phyloP scores from a whole-genome alignment of 768 basidiomycete genomes.

The Suillus cothurnatus region DNA sequence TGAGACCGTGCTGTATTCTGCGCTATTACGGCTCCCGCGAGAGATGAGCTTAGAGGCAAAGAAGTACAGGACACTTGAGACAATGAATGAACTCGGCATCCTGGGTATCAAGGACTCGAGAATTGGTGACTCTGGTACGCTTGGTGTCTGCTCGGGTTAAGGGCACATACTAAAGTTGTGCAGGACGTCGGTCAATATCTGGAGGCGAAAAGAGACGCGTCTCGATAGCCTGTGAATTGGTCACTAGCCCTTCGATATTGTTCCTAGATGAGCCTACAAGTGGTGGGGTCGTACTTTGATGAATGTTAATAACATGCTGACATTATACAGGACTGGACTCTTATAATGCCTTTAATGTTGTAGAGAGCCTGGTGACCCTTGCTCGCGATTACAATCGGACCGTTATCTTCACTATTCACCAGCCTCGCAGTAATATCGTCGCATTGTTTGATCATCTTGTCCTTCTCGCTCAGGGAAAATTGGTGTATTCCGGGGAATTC shows the following conservation, averaged over 20 bases:
- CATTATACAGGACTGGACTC: constrained; percentile 75
- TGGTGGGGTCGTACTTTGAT: constrained; percentile 43
- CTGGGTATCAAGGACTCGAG: constrained; percentile 85
- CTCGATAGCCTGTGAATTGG: constrained; percentile 96
- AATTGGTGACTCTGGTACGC: constrained; percentile 81
- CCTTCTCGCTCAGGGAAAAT: constrained; percentile 79
- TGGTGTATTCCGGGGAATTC: constrained; percentile 84
- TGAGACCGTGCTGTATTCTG: constrained; percentile 95
- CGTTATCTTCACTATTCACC: constrained; percentile 97
- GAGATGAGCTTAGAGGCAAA: constrained; percentile 98
- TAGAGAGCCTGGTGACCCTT: constrained; percentile 84
- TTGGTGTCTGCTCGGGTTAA: constrained; percentile 2
- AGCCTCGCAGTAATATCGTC: constrained; percentile 97
- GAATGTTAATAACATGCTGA: constrained; percentile 12
- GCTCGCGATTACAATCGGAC: constrained; percentile 91
- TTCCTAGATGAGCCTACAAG: constrained; percentile 98
- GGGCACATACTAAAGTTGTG: constrained; percentile 4
- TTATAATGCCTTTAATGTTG: constrained; percentile 93
- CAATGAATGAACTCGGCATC: constrained; percentile 95
- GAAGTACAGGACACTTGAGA: constrained; percentile 91
- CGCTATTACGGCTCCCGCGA: constrained; percentile 83
- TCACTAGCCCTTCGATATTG: constrained; percentile 93
- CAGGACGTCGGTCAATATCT: constrained; percentile 84
- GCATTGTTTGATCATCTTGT: constrained; percentile 92
- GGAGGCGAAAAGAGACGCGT: constrained; percentile 98